Evolutionary conservation across 768 basidiomycete species (phyloP), one percentile per base, ranked within the genome.

Genomic region (Boletus patriciae): DNA sequence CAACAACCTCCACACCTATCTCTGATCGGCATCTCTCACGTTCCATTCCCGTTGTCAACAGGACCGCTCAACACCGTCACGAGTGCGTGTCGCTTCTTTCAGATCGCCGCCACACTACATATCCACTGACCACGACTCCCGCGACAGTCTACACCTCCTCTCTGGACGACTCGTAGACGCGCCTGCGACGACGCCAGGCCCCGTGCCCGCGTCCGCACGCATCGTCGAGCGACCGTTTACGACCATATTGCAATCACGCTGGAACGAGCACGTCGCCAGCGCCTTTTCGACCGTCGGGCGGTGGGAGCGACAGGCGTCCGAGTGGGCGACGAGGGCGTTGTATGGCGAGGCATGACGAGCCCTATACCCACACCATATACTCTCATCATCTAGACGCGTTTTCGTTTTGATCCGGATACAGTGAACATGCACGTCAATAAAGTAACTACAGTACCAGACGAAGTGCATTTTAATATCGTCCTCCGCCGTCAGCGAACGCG

Each of bases 401-500:
- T 25, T 25, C 25, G 25, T 25, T 25, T 25, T 25, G 25, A 25
- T 25, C 25, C 25, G 25, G 25, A 25, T 25, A 25, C n/a, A n/a
- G n/a, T n/a, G n/a, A n/a, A n/a, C n/a, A n/a, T n/a, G n/a, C n/a
- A n/a, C 25, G 25, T 25, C 25, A 25, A 3, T 25, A 25, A 25
- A 25, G 25, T 25, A 25, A 25, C 25, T 25, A 25, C 25, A 25
- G n/a, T 45, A 23, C 80, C 78, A 0, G 62, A 59, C 13, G 74
- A 81, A 46, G 74, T 77, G 0, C 83, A 79, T 55, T 84, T 78
- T 63, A 82, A 80, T 51, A 77, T 83, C 33, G 77, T 87, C 46
- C 73, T 86, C 2, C 81, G 86, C 18, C 77, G 83, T n/a, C 85
- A 86, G 62, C 77, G 83, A 15, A 66, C 72, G 38, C 79, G 81